phyloP scores from a whole-genome alignment of 139 green algal species.

The Chlamydomonas sphaeroides region DNA sequence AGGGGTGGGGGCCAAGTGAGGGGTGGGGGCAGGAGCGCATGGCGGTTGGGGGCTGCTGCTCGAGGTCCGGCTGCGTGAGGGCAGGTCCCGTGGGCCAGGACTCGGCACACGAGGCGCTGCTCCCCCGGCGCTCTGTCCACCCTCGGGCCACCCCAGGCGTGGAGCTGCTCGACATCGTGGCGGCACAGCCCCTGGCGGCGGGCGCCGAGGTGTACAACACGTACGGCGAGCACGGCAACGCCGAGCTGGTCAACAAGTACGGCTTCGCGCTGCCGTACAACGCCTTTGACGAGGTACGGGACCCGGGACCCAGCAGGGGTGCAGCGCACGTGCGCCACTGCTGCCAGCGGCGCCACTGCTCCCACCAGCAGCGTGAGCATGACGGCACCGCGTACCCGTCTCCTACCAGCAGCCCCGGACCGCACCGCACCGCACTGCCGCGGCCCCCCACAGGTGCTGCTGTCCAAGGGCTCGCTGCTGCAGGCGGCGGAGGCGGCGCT shows the following conservation, averaged over 20 bases:
- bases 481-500: conserved; percentile 5
- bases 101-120: too few relatives aligned
- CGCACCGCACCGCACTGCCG: not conserved
- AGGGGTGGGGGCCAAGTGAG: conserved; percentile 1
- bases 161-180: conserved; percentile 73
- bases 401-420: not conserved
- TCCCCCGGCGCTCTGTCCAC: too few relatives aligned
- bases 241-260: conserved; percentile 64
- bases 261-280: conserved; percentile 57
- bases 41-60: too few relatives aligned
- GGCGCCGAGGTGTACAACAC: conserved; percentile 65
- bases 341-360: too few relatives aligned
- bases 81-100: too few relatives aligned
- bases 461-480: conserved; percentile 21
- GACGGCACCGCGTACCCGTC: not conserved
- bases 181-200: conserved; percentile 56
- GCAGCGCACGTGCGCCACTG: too few relatives aligned
- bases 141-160: conserved; percentile 9
- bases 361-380: too few relatives aligned
- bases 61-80: too few relatives aligned
- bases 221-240: conserved; percentile 61
- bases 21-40: too few relatives aligned
- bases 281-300: conserved; percentile 46
- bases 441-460: not conserved
- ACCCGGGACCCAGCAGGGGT: too few relatives aligned